Conservation (phyloP, 2,329 filamentous ascomycete genomes). For the Chrysoporthe puriensis region DNA sequence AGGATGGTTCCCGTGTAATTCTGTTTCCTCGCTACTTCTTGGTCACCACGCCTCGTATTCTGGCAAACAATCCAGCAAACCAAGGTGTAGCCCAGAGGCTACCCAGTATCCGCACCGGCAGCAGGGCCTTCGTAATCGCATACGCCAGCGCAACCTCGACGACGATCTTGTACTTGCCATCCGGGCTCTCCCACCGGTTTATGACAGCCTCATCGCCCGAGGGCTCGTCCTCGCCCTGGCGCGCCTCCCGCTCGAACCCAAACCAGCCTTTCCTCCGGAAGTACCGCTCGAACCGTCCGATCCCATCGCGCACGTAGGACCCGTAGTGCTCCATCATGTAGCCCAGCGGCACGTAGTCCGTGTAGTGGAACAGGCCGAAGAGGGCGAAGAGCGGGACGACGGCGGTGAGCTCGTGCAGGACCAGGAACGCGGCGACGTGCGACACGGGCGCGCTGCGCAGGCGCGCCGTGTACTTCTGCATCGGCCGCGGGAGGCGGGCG, state of each 20-base stretch:
- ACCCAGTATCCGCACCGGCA: conserved; percentile 74
- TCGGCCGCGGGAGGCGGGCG: conserved; percentile 62
- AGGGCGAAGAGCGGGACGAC: conserved; percentile 78
- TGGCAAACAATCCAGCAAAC: conserved; percentile 74
- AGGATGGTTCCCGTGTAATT: too few species aligned
- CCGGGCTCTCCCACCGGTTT: conserved; percentile 43
- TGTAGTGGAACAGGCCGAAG: conserved; percentile 79
- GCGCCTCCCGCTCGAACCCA: conserved; percentile 49
- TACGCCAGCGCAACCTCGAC: conserved; percentile 84
- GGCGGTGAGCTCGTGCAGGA: conserved; percentile 92
- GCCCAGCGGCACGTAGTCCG: conserved; percentile 68
- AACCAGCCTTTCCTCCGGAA: conserved; percentile 84
- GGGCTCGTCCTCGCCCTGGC: conserved; percentile 36
- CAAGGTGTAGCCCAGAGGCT: conserved; percentile 92
- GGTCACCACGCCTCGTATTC: conserved; percentile 33
- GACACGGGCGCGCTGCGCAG: conserved; percentile 78
- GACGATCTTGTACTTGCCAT: conserved; percentile 59
- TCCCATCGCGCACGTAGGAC: conserved; percentile 60
- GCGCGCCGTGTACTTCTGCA: conserved; percentile 70
- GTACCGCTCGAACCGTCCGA: conserved; percentile 77
- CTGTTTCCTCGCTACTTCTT: conserved; percentile 5
- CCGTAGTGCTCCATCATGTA: conserved; percentile 56
- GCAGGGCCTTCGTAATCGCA: conserved; percentile 81
- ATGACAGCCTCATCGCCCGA: conserved; percentile 37
- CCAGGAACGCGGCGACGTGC: conserved; percentile 82